Evolutionary conservation across 768 basidiomycete genomes (phyloP).

Genomic region (Lyophyllum decastes): DNA sequence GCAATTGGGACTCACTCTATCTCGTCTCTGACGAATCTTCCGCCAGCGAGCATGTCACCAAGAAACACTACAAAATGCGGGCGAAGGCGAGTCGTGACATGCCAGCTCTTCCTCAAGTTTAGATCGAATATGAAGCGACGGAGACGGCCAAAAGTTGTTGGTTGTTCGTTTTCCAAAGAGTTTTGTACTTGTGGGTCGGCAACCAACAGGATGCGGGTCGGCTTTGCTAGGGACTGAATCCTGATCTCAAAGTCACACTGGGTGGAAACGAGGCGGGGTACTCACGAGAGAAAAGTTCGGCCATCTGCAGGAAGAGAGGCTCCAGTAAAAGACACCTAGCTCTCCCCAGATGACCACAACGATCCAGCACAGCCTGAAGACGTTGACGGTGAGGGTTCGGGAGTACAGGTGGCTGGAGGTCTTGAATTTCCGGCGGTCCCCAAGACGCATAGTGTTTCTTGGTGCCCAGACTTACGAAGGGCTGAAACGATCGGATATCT

Average conservation of each 20-base stretch:
- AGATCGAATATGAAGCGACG: slow-evolving; percentile 51
- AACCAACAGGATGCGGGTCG: slow-evolving; percentile 64
- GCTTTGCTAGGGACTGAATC: slow-evolving; percentile 16
- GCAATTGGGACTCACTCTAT: slow-evolving; percentile 34
- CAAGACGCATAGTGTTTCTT: slow-evolving; percentile 18
- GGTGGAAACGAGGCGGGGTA: slow-evolving; percentile 3
- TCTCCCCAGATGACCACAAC: slow-evolving; percentile 62
- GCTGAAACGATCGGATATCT: not conserved
- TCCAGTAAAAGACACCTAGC: slow-evolving; percentile 58
- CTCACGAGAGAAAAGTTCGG: slow-evolving; percentile 40
- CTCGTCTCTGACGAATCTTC: slow-evolving; percentile 52
- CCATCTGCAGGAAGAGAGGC: slow-evolving; percentile 61
- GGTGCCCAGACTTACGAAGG: not conserved
- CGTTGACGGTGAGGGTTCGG: slow-evolving; percentile 16
- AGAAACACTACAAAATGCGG: slow-evolving; percentile 73
- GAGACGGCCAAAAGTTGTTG: slow-evolving; percentile 42
- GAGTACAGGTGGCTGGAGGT: slow-evolving; percentile 19
- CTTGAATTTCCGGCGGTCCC: slow-evolving; percentile 18
- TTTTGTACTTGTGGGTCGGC: slow-evolving; percentile 68
- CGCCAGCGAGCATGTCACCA: slow-evolving; percentile 75
- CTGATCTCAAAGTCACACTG: not conserved
- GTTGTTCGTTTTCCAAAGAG: slow-evolving; percentile 34
- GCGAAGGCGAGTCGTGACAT: slow-evolving; percentile 52
- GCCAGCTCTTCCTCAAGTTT: slow-evolving; percentile 74
- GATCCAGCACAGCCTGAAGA: slow-evolving; percentile 20